Evolutionary conservation across 179 eudicot species (phyloP), one percentile per base, ranked within the genome.

Genomic region (Camellia oleifera): DNA sequence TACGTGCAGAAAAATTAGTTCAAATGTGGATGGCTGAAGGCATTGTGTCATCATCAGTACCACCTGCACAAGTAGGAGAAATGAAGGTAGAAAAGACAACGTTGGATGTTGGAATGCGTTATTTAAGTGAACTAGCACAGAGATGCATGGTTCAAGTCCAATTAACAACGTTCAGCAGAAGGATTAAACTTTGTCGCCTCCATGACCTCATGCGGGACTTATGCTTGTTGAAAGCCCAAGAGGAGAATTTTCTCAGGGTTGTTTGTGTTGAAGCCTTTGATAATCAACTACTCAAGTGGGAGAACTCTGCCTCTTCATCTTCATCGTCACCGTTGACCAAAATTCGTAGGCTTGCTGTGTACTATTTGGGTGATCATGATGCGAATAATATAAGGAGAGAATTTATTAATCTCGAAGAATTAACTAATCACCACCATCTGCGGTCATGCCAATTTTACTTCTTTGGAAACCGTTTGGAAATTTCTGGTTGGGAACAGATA

Each of bases 141-240:
- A 64, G 81, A 54, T 72, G 32, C 69, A 82, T 77, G 81, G 80
- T 82, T 73, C 78, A 78, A 14, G 68, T 65, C 26, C 53, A 50
- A 48, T 44, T 26, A 26, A 26, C 26, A 26, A 26, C 0, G 26
- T 26, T 78, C 15, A 26, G 32, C 32, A 26, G 32, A 26, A 26
- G 32, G 32, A 26, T 26, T 26, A 26, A 26, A 26, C 32, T 26
- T 26, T 26, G 32, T 26, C 32, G 32, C 32, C 32, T 26, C 32
- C 32, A 26, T 0, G 1, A 26, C 1, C 32, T 26, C 32, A 74
- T 79, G 77, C 20, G 81, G 66, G 81, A 82, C 20, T 40, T 78
- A 3, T 82, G 81, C 23, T 23, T 78, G 58, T 57, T 46, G 26
- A 82, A 82, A 69, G 81, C 62, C 4, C 74, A 58, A n/a, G 85